Evolutionary conservation across 345 rosid species (phyloP).

Genomic region (Pugionium dolabratum): DNA sequence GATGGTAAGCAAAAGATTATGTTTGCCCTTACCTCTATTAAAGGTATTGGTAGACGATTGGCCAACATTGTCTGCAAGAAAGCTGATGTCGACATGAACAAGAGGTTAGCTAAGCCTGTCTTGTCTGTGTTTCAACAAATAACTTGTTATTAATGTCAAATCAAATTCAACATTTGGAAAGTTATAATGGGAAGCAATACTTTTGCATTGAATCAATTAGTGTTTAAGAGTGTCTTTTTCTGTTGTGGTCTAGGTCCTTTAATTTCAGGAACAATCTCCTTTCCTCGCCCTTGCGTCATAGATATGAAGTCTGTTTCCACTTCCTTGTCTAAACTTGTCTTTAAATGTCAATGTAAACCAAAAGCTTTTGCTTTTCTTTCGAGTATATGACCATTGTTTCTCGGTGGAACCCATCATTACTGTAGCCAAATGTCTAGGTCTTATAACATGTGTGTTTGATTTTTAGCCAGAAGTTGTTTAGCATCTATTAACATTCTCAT

Average conservation of each 20-base stretch:
- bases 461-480: not conserved
- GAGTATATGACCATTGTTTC: not conserved
- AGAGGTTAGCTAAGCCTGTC: constrained; percentile 47
- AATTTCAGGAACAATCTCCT: no score
- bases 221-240: not conserved
- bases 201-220: not conserved
- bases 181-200: not conserved
- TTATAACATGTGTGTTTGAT: not conserved
- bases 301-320: not conserved
- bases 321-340: not conserved
- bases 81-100: constrained; percentile 96
- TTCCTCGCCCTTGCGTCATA: not conserved
- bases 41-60: constrained; percentile 84
- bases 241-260: not conserved
- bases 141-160: not conserved
- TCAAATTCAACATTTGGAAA: not conserved
- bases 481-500: not conserved
- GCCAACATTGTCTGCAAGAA: constrained; percentile 97
- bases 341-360: not conserved
- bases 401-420: not conserved
- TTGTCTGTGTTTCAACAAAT: not conserved
- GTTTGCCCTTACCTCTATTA: constrained; percentile 93
- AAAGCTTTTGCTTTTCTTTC: not conserved
- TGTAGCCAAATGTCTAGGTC: not conserved
- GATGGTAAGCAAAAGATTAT: constrained; percentile 90